Evolutionary conservation across 495 filamentous ascomycete species (phyloP).

Genomic region (Lasiosphaeris hirsuta): DNA sequence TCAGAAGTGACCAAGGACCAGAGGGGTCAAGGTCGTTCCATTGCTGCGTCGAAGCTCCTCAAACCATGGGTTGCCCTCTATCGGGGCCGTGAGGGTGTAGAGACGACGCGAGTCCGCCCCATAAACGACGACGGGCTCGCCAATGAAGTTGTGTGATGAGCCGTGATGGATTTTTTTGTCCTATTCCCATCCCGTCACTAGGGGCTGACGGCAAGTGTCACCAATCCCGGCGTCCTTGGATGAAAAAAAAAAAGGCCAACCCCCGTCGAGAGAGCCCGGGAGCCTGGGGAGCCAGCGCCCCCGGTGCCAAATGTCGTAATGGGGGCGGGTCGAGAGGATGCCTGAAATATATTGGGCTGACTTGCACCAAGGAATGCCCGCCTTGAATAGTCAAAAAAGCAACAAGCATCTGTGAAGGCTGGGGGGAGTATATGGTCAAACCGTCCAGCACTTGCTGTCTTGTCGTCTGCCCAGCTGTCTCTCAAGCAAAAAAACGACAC

Average conservation of each 20-base stretch:
- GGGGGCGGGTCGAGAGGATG: constrained; percentile 4
- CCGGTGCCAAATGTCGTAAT: constrained; percentile 7
- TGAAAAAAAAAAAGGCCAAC: neutral
- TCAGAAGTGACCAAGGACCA: neutral
- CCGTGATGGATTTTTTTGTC: neutral
- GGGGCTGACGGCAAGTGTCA: neutral
- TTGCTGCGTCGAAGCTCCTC: neutral
- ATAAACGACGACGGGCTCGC: neutral
- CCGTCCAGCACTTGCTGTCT: no score
- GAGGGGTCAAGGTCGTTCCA: no score
- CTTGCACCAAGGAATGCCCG: neutral
- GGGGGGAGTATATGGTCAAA: no score
- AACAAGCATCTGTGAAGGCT: neutral
- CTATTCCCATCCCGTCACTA: neutral
- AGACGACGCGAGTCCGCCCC: neutral
- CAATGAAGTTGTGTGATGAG: neutral
- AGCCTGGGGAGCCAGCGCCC: neutral
- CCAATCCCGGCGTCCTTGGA: neutral
- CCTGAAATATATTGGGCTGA: constrained; percentile 13
- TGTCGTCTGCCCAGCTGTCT: no score
- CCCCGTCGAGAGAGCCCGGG: constrained; percentile 3
- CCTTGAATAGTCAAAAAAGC: neutral
- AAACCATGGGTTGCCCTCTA: neutral
- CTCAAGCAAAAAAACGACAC: neutral
- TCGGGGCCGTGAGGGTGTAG: neutral